Percentiles rank a stretch among this genome's conserved stretches.
Conservation (phyloP, 805 yeast species). For the Spathaspora girioi region DNA sequence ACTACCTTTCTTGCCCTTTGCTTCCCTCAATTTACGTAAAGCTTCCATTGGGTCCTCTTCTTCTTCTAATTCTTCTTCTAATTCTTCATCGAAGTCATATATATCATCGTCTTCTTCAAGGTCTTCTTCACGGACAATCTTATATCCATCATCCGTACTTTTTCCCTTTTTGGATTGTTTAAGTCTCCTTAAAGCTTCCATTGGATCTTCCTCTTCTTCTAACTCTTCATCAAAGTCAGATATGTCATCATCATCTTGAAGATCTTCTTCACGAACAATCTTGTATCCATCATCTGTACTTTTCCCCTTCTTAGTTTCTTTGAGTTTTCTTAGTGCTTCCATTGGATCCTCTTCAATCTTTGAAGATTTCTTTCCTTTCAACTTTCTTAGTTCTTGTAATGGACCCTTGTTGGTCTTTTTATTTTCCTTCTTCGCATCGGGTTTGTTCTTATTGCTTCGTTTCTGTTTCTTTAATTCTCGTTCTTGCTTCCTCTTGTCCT, state of each 20-base stretch:
- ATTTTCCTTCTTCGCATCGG: not conserved
- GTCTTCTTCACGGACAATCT: constrained; percentile 26
- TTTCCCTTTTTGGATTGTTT: constrained; percentile 9
- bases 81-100: constrained; percentile 11
- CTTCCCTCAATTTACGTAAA: constrained; percentile 12
- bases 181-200: constrained; percentile 15
- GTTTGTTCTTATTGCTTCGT: constrained; percentile 9
- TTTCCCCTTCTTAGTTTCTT: not conserved
- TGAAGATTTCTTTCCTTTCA: constrained; percentile 8
- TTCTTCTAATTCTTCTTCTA: constrained; percentile 1
- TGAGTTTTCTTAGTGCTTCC: constrained; percentile 12
- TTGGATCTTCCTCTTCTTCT: constrained; percentile 17
- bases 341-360: constrained; percentile 18
- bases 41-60: constrained; percentile 16
- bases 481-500: constrained; percentile 34
- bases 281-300: constrained; percentile 13
- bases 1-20: constrained; percentile 8
- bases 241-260: constrained; percentile 21
- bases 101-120: constrained; percentile 21
- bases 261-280: constrained; percentile 25
- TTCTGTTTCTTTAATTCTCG: constrained; percentile 30
- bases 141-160: constrained; percentile 12
- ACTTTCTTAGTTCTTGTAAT: constrained; percentile 11
- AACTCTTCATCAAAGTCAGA: constrained; percentile 9
- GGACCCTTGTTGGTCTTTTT: constrained; percentile 9